Evolutionary conservation across 306 rosid genomes (phyloP), one percentile per base, ranked within the genome.

Genomic region (Geum urbanum): DNA sequence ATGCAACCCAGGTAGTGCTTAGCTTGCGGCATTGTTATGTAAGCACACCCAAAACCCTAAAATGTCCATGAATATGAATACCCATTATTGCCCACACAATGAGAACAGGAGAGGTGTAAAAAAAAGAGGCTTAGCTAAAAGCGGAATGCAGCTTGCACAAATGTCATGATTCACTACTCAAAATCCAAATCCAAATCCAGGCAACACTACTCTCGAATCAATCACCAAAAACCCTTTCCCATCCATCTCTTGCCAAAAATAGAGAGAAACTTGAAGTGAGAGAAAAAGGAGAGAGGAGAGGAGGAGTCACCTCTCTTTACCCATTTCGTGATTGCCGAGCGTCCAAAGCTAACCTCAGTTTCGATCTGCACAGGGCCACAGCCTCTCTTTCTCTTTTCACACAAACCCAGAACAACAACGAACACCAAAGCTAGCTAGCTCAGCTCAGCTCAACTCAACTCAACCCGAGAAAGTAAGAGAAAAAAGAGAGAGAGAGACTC

Each of bases 301-400:
- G 11, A 32, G 65, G 18, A 59, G 65, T 59, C 56, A 53, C 35
- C 65, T 44, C 66, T 27, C 9, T 40, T 51, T 41, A 63, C 70
- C 92, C 89, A 86, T 86, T 84, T 89, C 92, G 79, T 67, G 88
- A 86, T 79, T 88, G 95, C 90, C 88, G 80, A 88, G 94, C 89
- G 86, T 86, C 89, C 70, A 70, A 63, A 56, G 40, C 67, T 45
- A 32, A 35, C 14, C 58, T 61, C 61, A 48, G 44, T 66, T 74
- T 75, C 57, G 71, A 76, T 70, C 87, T 74, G 82, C 82, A 77
- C 77, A 75, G 19, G 4, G 37, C 22, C 43, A 24, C 70, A 22
- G 43, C 14, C 41, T n/a, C 32, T 57, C 12, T 9, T 11, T 57
- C 13, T 18, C 27, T 57, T 57, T 57, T 57, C 63, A 57, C 63